Percentiles rank a stretch among this genome's conserved stretches.
Evolutionary conservation across 78 protist species (phyloP).

Genomic region (Dictyostelium intermedium): DNA sequence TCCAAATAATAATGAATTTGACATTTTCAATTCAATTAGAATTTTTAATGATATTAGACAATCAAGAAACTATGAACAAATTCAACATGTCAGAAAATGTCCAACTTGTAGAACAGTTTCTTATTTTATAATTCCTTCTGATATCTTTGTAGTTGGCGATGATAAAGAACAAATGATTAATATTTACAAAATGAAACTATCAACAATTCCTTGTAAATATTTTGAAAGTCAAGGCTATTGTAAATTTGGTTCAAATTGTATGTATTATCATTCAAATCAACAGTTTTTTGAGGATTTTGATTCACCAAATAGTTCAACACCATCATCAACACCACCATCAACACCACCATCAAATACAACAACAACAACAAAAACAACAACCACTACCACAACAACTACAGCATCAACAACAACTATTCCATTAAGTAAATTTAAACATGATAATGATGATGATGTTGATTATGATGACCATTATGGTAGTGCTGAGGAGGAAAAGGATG

Average conservation of each 20-base stretch:
- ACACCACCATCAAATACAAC: too few relatives aligned
- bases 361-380: neutral
- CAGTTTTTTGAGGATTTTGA: neutral
- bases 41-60: neutral
- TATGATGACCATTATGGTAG: neutral
- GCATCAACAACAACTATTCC: neutral
- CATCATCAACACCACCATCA: too few relatives aligned
- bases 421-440: neutral
- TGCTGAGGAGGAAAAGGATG: neutral
- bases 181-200: slow-evolving; percentile 6
- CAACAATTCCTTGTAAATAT: slow-evolving; percentile 56
- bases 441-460: neutral
- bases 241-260: slow-evolving; percentile 31
- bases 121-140: slow-evolving; percentile 47
- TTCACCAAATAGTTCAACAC: too few relatives aligned
- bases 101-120: slow-evolving; percentile 38
- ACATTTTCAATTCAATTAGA: neutral
- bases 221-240: slow-evolving; percentile 26
- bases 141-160: slow-evolving; percentile 2
- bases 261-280: slow-evolving; percentile 25
- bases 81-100: slow-evolving; percentile 27
- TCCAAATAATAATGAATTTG: neutral
- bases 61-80: neutral
- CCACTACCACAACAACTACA: neutral
- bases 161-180: slow-evolving; percentile 44